phyloP scores from a whole-genome alignment of 345 rosid species.

The Moringa oleifera region DNA sequence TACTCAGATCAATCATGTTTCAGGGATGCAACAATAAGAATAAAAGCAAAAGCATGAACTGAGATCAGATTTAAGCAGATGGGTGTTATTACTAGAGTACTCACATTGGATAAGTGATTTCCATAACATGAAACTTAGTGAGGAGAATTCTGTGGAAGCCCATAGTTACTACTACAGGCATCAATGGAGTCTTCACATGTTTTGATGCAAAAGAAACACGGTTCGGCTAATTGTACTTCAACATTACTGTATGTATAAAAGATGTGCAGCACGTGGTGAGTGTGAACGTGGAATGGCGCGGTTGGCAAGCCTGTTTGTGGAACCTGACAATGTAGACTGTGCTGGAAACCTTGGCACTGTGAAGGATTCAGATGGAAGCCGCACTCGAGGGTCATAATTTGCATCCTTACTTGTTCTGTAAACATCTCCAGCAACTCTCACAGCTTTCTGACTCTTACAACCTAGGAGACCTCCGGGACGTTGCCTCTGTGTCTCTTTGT shows the following conservation, averaged over 20 bases:
- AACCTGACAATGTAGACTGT: conserved; percentile 32
- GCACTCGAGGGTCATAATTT: conserved; percentile 21
- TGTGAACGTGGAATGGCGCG: conserved; percentile 30
- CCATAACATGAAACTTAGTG: too few relatives aligned
- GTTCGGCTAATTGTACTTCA: neutral
- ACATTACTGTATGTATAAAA: conserved; percentile 33
- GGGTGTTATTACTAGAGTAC: too few relatives aligned
- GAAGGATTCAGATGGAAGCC: conserved; percentile 19
- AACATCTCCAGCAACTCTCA: conserved; percentile 52
- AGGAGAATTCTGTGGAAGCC: too few relatives aligned
- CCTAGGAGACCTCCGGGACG: conserved; percentile 44
- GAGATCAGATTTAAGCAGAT: too few relatives aligned
- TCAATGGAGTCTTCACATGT: neutral
- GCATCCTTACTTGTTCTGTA: conserved; percentile 30
- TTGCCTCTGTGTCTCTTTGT: conserved; percentile 28
- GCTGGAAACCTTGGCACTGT: conserved; percentile 36
- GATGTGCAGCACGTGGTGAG: conserved; percentile 26
- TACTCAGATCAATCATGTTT: too few relatives aligned
- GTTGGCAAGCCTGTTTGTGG: conserved; percentile 26
- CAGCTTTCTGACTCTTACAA: conserved; percentile 70
- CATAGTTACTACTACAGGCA: too few relatives aligned
- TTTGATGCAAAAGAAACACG: neutral
- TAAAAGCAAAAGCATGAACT: too few relatives aligned
- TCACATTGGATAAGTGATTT: too few relatives aligned
- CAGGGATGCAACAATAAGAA: too few relatives aligned